Evolutionary conservation across 2,329 filamentous ascomycete genomes (phyloP).

Genomic region (Colletotrichum melonis): DNA sequence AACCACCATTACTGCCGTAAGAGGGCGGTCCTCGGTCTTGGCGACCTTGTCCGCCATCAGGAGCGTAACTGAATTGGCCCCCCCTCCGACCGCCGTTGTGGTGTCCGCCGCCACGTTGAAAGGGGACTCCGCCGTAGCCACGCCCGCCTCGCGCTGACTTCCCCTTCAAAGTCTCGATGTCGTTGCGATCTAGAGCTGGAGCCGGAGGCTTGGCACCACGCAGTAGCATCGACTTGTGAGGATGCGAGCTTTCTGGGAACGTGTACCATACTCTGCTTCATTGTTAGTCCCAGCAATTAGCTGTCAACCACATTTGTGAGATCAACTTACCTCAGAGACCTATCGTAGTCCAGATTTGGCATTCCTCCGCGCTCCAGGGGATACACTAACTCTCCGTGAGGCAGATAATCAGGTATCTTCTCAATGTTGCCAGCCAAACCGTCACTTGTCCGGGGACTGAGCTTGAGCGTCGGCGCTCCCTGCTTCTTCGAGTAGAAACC

Average conservation of each 20-base stretch:
- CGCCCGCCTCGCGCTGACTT: conserved; percentile 76
- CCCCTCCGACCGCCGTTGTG: conserved; percentile 54
- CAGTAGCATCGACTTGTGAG: conserved; percentile 94
- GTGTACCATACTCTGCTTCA: conserved; percentile 81
- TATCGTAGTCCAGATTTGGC: conserved; percentile 85
- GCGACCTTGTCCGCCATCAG: conserved; percentile 38
- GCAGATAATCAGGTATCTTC: conserved; percentile 86
- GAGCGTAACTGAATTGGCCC: conserved; percentile 65
- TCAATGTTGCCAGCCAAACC: conserved; percentile 84
- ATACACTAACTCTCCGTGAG: conserved; percentile 83
- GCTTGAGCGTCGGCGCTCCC: conserved; percentile 71
- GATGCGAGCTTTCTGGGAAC: conserved; percentile 77
- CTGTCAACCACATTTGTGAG: not conserved
- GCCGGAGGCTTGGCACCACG: conserved; percentile 81
- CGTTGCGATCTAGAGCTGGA: conserved; percentile 78
- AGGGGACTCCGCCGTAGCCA: conserved; percentile 75
- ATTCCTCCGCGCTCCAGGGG: conserved; percentile 78
- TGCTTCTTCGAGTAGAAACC: conserved; percentile 95
- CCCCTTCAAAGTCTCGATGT: conserved; percentile 78
- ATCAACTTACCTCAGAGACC: conserved; percentile 79
- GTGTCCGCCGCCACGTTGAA: conserved; percentile 55
- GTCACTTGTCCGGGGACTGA: conserved; percentile 80
- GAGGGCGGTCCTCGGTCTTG: conserved; percentile 33
- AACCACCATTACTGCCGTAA: conserved; percentile 30
- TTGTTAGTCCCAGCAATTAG: conserved; percentile 42